Evolutionary conservation across 164 flowering plant genomes (phyloP).

Genomic region (Liquidambar formosana): DNA sequence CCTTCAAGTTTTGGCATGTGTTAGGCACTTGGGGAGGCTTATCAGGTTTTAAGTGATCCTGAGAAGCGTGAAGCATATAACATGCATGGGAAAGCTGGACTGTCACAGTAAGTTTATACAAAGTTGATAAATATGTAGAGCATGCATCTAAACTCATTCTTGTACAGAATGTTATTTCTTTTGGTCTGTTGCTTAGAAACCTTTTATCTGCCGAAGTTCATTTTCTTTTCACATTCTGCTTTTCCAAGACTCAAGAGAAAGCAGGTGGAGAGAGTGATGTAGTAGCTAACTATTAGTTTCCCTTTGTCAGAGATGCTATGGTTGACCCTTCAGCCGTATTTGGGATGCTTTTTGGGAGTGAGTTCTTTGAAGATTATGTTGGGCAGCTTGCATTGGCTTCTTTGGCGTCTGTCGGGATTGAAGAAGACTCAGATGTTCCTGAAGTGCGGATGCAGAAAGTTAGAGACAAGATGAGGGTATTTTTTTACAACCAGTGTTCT

Average conservation of each 20-base stretch:
- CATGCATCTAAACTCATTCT: not conserved
- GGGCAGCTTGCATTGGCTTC: slow-evolving; percentile 88
- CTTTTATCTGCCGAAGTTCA: not conserved
- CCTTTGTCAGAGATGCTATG: slow-evolving; percentile 65
- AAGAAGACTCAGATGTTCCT: slow-evolving; percentile 42
- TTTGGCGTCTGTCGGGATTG: slow-evolving; percentile 56
- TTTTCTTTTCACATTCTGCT: not conserved
- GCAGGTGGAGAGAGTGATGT: not conserved
- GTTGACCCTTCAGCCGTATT: slow-evolving; percentile 84
- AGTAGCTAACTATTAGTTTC: not conserved
- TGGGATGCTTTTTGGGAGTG: slow-evolving; percentile 96
- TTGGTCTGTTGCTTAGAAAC: not conserved
- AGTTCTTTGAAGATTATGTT: slow-evolving; percentile 85
- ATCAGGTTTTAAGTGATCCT: slow-evolving; percentile 91
- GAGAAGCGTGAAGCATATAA: slow-evolving; percentile 87
- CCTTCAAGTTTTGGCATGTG: slow-evolving; percentile 11
- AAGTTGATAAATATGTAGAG: not conserved
- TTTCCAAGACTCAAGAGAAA: not conserved
- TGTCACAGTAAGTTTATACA: slow-evolving; percentile 56
- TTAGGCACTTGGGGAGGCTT: slow-evolving; percentile 93
- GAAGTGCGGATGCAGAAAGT: slow-evolving; percentile 49
- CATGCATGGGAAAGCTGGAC: slow-evolving; percentile 74
- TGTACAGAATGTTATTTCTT: not conserved
- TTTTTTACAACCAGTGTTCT: not conserved
- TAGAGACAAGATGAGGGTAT: slow-evolving; percentile 69